Percentiles rank a stretch among this genome's conserved stretches.
phyloP scores from a whole-genome alignment of 2,329 filamentous ascomycete species.

The Dothideomycetidae sp. region DNA sequence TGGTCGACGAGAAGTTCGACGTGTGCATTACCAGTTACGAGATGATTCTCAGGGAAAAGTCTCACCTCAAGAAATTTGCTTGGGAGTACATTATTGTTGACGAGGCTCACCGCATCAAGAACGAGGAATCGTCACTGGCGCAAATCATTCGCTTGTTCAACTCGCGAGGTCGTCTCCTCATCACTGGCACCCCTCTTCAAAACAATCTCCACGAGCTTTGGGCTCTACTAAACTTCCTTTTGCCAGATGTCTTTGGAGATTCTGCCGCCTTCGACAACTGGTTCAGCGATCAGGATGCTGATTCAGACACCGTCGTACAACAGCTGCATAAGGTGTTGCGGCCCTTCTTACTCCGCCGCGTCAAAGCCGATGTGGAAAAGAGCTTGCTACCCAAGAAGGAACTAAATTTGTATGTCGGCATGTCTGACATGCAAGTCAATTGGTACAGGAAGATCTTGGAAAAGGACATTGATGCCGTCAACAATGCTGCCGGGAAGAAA shows the following conservation, averaged over 20 bases:
- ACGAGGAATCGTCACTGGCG: slow-evolving; percentile 91
- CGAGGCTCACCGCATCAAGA: slow-evolving; percentile 97
- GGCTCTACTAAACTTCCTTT: slow-evolving; percentile 90
- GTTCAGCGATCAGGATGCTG: slow-evolving; percentile 81
- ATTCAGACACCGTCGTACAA: slow-evolving; percentile 91
- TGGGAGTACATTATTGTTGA: slow-evolving; percentile 99
- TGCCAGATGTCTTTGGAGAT: slow-evolving; percentile 97
- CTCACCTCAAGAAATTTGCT: slow-evolving; percentile 89
- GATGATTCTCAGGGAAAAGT: slow-evolving; percentile 93
- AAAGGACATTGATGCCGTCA: slow-evolving; percentile 97
- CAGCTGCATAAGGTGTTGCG: slow-evolving; percentile 86
- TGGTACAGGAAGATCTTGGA: slow-evolving; percentile 99
- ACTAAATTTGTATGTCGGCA: slow-evolving; percentile 89
- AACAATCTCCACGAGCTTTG: slow-evolving; percentile 97
- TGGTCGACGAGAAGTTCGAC: slow-evolving; percentile 92
- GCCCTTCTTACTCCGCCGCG: slow-evolving; percentile 85
- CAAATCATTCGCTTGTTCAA: slow-evolving; percentile 95
- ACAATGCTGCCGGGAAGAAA: slow-evolving; percentile 86
- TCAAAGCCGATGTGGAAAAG: slow-evolving; percentile 97
- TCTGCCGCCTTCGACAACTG: slow-evolving; percentile 94
- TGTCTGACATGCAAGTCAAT: slow-evolving; percentile 98
- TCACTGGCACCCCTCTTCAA: slow-evolving; percentile 90
- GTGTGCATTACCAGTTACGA: slow-evolving; percentile 98
- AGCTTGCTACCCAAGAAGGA: slow-evolving; percentile 95
- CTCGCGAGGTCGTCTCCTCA: slow-evolving; percentile 85